A percentile compares a stretch with the other conserved stretches of the same genome.
Evolutionary conservation across 768 basidiomycete species (phyloP).

Genomic region (Kwoniella europaea): DNA sequence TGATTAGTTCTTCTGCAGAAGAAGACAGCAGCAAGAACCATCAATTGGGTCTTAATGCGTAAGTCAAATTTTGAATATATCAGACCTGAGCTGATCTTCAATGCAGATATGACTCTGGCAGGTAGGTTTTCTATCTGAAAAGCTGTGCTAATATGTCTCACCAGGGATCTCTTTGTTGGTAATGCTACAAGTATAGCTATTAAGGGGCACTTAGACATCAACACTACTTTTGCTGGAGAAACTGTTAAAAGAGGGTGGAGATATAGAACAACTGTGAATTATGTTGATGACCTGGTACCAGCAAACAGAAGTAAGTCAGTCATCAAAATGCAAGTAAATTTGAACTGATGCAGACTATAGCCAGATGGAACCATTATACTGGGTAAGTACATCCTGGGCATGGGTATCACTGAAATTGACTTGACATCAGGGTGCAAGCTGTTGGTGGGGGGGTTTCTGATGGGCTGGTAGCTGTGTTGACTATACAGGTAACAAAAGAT

Average conservation of each 20-base stretch:
- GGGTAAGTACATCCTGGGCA: constrained; percentile 9
- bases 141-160: background rate
- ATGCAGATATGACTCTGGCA: constrained; percentile 8
- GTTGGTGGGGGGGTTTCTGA: constrained; percentile 23
- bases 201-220: background rate
- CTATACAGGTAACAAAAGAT: constrained; percentile 14
- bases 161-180: constrained; percentile 21
- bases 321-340: background rate
- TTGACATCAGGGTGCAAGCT: constrained; percentile 11
- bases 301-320: constrained; percentile 18
- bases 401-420: background rate
- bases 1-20: constrained; percentile 17
- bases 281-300: constrained; percentile 10
- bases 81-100: background rate
- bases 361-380: constrained; percentile 27
- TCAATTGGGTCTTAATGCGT: constrained; percentile 17
- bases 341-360: constrained; percentile 8
- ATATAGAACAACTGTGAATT: constrained; percentile 21
- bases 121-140: background rate
- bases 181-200: constrained; percentile 19
- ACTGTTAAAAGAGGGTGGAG: constrained; percentile 20
- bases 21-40: constrained; percentile 15
- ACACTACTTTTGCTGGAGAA: constrained; percentile 10
- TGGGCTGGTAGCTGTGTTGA: constrained; percentile 24
- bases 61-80: background rate